phyloP scores from a whole-genome alignment of 345 rosid species.

The Dovyalis caffra region DNA sequence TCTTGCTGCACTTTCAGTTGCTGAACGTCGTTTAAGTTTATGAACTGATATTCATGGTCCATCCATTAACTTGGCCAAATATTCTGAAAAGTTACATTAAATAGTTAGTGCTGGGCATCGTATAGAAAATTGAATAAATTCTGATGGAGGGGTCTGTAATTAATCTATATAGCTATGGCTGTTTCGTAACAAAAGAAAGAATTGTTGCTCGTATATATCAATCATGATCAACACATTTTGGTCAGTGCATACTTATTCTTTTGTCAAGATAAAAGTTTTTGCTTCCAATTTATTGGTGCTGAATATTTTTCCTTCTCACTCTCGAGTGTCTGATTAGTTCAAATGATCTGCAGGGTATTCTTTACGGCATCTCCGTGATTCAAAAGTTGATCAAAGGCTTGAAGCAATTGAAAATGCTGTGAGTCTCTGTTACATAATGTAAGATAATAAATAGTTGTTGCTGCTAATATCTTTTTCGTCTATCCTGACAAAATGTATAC shows the following conservation, averaged over 20 bases:
- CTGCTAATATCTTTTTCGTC: not conserved
- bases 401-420: slow-evolving; percentile 34
- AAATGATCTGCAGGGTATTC: slow-evolving; percentile 25
- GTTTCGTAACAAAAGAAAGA: not conserved
- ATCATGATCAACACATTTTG: not conserved
- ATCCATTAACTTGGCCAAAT: not conserved
- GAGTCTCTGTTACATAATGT: slow-evolving; percentile 15
- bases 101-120: not conserved
- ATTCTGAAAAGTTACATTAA: not conserved
- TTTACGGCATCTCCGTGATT: slow-evolving; percentile 27
- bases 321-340: not conserved
- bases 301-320: not conserved
- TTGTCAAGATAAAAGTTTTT: not conserved
- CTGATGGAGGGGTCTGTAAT: not conserved
- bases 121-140: not conserved
- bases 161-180: not conserved
- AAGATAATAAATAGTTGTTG: not conserved
- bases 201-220: not conserved
- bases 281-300: not conserved
- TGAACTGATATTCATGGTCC: not conserved
- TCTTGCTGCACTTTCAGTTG: no score
- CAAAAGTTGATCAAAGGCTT: slow-evolving; percentile 33
- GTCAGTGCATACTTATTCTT: not conserved
- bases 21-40: not conserved
- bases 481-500: not conserved